phyloP scores from a whole-genome alignment of 106 monocot genomes.

The Phalaenopsis equestris region DNA sequence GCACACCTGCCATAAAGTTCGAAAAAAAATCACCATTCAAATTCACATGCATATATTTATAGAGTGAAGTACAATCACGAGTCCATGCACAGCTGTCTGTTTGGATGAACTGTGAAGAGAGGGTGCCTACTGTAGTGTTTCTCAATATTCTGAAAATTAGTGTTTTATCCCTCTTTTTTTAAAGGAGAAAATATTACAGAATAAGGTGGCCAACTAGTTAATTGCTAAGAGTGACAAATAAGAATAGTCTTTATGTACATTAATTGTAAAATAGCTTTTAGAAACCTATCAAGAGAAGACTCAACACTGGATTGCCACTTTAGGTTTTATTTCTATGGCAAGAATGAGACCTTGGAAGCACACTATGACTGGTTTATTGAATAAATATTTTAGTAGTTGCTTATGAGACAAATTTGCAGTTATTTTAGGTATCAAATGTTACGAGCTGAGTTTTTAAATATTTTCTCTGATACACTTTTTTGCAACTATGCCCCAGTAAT shows the following conservation, averaged over 20 bases:
- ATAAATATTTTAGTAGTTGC: neutral
- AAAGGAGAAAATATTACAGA: neutral
- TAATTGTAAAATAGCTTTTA: neutral
- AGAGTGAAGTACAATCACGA: neutral
- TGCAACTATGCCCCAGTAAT: neutral
- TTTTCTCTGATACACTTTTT: neutral
- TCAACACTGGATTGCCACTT: neutral
- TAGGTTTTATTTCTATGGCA: neutral
- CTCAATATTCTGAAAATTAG: neutral
- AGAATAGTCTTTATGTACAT: neutral
- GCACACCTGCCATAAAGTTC: neutral
- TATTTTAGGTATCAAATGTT: neutral
- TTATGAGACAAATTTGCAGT: neutral
- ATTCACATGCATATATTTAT: neutral
- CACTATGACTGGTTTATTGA: neutral
- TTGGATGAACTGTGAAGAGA: neutral
- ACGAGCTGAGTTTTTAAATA: neutral
- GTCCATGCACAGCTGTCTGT: neutral
- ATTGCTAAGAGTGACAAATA: neutral
- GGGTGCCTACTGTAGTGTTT: neutral
- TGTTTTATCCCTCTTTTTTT: neutral
- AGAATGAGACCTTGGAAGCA: neutral
- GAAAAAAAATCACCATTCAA: neutral
- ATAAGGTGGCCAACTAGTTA: neutral
- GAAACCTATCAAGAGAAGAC: neutral